Conservation (phyloP, 495 filamentous ascomycete species). For the Pseudevernia furfuracea region DNA sequence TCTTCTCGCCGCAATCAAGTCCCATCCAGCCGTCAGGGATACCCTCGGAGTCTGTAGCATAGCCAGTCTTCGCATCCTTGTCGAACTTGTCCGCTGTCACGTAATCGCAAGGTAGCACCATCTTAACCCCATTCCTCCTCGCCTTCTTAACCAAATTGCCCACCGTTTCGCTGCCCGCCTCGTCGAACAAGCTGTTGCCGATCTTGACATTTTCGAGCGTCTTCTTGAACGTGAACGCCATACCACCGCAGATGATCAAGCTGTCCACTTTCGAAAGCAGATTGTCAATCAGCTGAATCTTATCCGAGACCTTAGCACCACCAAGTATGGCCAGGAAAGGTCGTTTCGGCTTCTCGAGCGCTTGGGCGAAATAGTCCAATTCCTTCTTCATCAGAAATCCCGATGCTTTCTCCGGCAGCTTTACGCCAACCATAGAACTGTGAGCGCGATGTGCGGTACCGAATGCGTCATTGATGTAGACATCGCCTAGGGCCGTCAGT, state of each 20-base stretch:
- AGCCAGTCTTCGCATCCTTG: slow-evolving; percentile 70
- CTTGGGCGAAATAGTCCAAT: slow-evolving; percentile 97
- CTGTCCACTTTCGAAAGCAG: slow-evolving; percentile 93
- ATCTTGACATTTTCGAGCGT: slow-evolving; percentile 84
- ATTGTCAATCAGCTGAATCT: slow-evolving; percentile 99
- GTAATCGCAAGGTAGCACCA: slow-evolving; percentile 92
- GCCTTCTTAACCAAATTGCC: slow-evolving; percentile 85
- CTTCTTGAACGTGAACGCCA: slow-evolving; percentile 99
- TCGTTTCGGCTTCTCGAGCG: slow-evolving; percentile 83
- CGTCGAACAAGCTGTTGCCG: slow-evolving; percentile 88
- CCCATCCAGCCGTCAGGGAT: slow-evolving; percentile 98
- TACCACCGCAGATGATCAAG: slow-evolving; percentile 92
- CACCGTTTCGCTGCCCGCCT: slow-evolving; percentile 89
- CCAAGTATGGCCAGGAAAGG: slow-evolving; percentile 99
- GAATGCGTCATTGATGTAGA: slow-evolving; percentile 99
- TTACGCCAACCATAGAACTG: slow-evolving; percentile 96
- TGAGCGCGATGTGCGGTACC: slow-evolving; percentile 96
- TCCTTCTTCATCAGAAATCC: slow-evolving; percentile 99
- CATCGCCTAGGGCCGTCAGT: slow-evolving; percentile 86
- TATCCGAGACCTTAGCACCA: slow-evolving; percentile 96
- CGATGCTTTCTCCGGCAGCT: slow-evolving; percentile 90
- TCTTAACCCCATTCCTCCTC: slow-evolving; percentile 88
- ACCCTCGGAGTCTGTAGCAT: slow-evolving; percentile 78
- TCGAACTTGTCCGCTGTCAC: slow-evolving; percentile 92
- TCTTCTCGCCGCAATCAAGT: slow-evolving; percentile 86